A percentile compares a stretch with the other conserved stretches of the same genome.
Conservation (phyloP, 768 basidiomycete genomes). For the Amanita rimosa region DNA sequence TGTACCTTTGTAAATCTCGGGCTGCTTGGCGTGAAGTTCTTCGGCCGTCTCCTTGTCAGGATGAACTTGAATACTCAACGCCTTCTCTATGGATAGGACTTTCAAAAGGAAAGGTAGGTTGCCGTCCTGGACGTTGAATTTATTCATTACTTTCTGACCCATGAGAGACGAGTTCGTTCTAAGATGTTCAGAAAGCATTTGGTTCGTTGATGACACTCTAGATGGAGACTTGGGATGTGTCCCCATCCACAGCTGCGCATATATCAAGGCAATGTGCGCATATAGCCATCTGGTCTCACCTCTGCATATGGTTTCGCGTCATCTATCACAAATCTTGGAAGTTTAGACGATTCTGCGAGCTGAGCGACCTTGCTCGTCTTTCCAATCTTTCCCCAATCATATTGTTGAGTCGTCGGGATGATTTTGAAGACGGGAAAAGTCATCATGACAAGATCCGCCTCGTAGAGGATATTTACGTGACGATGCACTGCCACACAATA, state of each 20-base stretch:
- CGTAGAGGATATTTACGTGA: too few species aligned
- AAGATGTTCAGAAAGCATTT: slow-evolving; percentile 48
- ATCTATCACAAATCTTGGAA: slow-evolving; percentile 59
- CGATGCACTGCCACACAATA: too few species aligned
- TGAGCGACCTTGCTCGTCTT: slow-evolving; percentile 78
- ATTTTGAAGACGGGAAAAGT: slow-evolving; percentile 56
- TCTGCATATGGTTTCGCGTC: slow-evolving; percentile 82
- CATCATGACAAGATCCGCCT: neutral
- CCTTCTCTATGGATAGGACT: slow-evolving; percentile 81
- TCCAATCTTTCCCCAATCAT: slow-evolving; percentile 93
- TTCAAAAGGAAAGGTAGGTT: slow-evolving; percentile 91
- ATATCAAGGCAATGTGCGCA: slow-evolving; percentile 5
- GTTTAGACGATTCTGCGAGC: slow-evolving; percentile 48
- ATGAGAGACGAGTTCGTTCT: slow-evolving; percentile 58
- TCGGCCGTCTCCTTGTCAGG: slow-evolving; percentile 80
- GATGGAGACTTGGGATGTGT: slow-evolving; percentile 72
- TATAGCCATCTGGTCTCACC: slow-evolving; percentile 33
- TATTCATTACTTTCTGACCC: slow-evolving; percentile 40
- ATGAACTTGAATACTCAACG: slow-evolving; percentile 86
- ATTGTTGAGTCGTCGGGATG: slow-evolving; percentile 73
- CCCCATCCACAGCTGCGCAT: slow-evolving; percentile 90
- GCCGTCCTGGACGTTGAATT: slow-evolving; percentile 44
- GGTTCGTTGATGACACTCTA: slow-evolving; percentile 21
- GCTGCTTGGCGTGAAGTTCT: slow-evolving; percentile 51
- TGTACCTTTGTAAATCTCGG: slow-evolving; percentile 87